A percentile compares a stretch with the other conserved stretches of the same genome.
Conservation (phyloP, 2,329 filamentous ascomycete species). For the Diplodia scrobiculata region DNA sequence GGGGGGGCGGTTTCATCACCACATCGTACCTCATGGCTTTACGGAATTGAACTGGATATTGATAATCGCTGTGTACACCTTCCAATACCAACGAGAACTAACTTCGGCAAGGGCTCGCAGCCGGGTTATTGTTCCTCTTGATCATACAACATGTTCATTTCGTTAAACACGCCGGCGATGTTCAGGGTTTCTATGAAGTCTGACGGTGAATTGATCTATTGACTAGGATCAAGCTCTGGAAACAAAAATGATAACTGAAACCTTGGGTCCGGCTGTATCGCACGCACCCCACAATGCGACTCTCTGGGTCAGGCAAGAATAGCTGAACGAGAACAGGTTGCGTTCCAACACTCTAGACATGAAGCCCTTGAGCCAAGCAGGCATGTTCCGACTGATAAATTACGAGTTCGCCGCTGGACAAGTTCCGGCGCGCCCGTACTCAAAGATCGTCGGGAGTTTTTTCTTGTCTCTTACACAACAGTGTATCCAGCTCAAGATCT, state of each 20-base stretch:
- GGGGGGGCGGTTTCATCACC: neutral
- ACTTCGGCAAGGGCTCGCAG: too few species aligned
- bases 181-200: too few species aligned
- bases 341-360: neutral
- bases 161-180: too few species aligned
- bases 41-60: neutral
- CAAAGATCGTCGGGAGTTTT: slow-evolving; percentile 27
- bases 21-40: neutral
- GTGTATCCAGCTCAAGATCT: slow-evolving; percentile 30
- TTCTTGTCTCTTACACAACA: slow-evolving; percentile 29
- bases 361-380: neutral
- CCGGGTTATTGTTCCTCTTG: too few species aligned
- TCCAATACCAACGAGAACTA: too few species aligned
- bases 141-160: too few species aligned
- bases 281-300: too few species aligned
- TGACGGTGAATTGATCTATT: too few species aligned
- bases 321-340: neutral
- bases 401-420: slow-evolving; percentile 29
- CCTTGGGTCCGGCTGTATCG: too few species aligned
- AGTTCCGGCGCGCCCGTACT: slow-evolving; percentile 29
- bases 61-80: neutral
- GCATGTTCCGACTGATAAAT: slow-evolving; percentile 29
- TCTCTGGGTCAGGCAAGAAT: neutral
- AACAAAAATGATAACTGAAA: too few species aligned
- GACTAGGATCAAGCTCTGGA: too few species aligned